Base-by-base conservation (phyloP, 73 alveolate genomes). In the Urostyla sp. region DNA sequence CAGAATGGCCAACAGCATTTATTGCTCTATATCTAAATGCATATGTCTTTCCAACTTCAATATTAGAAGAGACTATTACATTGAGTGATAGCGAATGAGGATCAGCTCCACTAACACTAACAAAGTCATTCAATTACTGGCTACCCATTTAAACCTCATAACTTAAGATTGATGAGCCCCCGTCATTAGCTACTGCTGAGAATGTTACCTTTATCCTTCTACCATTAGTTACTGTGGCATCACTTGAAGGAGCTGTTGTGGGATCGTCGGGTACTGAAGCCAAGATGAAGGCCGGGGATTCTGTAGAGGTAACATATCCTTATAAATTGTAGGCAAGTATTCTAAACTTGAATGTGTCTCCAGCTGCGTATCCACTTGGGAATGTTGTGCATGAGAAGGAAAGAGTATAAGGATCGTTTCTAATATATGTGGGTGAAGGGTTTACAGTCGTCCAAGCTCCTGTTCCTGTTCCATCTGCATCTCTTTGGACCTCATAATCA, bases 11-110 rank as follows among this genome's bases (percentile, higher is more conserved):
- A 7, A 84, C 88, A 34, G 83, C 78, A 52, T 75, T 84, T 15
- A 74, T 78, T 23, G 88, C 92, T 58, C 92, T 54, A 43, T 84
- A 84, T 48, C 92, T 73, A 52, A 84, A 84, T n/a, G 92, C 75
- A 40, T 84, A 84, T 0, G 63, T 40, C 31, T 40, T 44, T 4
- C 92, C 92, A 36, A 27, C 58, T 16, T 32, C 58, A 27, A 84
- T 46, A 31, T 34, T 40, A 40, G 44, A 44, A 3, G 86, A 72
- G 5, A 83, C 87, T 26, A 51, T 37, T 45, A 58, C 43, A 21
- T 40, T 31, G 56, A 77, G 59, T 0, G 80, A 21, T 2, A 77
- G 80, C 8, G 88, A 30, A n/a, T 77, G 31, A 24, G 88, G 80
- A 3, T 77, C 73, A 0, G 28, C 56, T 8, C 88, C 88, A 0